Evolutionary conservation across 148 eudicot species (phyloP), one percentile per base, ranked within the genome.

Genomic region (Rhododendron simsii): DNA sequence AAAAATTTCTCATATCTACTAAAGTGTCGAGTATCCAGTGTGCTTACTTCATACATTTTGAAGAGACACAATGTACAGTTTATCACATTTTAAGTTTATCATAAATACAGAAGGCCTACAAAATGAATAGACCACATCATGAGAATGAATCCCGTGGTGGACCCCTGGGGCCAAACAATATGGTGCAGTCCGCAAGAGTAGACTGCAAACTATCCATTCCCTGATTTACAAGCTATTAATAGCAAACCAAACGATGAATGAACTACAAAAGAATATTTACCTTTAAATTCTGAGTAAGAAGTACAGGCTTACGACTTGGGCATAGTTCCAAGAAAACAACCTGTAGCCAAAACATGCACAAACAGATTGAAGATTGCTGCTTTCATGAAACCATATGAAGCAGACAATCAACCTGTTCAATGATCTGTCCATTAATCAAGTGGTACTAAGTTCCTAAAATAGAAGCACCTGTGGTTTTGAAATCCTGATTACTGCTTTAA

Each of bases 301-400:
- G 98, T 81, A 94, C 86, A 86, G 93, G 83, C 87, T 92, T 93
- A 63, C 99, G 98, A 85, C 94, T 91, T 78, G 99, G 83, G 87
- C 98, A 95, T 78, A 97, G 85, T 91, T 97, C 99, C 93, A 97
- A 91, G 89, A 93, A 97, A 41, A 97, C 99, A 88, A 92, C 98
- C 99, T 97, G 91, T 30, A 82, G 39, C 45, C 51, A 87, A 47
- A n/a, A 61, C 21, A n/a, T 80, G 47, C 26, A 78, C 21, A 89
- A 39, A 55, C 35, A 16, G 11, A 78, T 10, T 44, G n/a, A 44
- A 67, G 53, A 84, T 47, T 3, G 41, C 3, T 59, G 83, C 63
- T 23, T 80, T 0, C n/a, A 20, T 3, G 16, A 76, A 55, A 82
- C 18, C 39, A 82, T 16, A 51, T 11, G 7, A 84, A 84, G 53